These are phyloP conservation scores for Dalbergia oliveri DNA, from an alignment of 306 rosid genomes.

Conservation along the genomic window DNA sequence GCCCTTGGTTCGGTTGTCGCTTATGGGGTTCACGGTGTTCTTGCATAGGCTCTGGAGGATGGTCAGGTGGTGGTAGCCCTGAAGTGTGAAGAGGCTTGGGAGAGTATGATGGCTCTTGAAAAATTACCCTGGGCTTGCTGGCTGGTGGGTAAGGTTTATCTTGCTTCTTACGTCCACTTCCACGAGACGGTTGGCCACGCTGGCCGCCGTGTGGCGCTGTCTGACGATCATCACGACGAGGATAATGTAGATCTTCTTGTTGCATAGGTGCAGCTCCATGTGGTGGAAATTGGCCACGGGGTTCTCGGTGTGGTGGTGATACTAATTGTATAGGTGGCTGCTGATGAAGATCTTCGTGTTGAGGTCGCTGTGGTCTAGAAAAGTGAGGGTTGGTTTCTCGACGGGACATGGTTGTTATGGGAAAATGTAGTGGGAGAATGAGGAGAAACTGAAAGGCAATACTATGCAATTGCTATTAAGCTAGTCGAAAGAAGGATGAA, in stretches of 20 bases:
- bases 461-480: constrained; percentile 47
- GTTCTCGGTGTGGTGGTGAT: constrained; percentile 32
- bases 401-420: constrained; percentile 54
- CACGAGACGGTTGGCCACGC: constrained; percentile 15
- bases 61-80: constrained; percentile 1
- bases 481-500: constrained; percentile 44
- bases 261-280: constrained; percentile 20
- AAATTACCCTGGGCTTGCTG: constrained; percentile 37
- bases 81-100: not conserved
- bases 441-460: constrained; percentile 22
- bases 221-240: not conserved
- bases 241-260: not conserved
- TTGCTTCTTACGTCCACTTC: constrained; percentile 16
- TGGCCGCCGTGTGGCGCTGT: constrained; percentile 14
- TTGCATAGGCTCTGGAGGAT: not conserved
- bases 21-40: constrained; percentile 20
- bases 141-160: not conserved
- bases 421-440: constrained; percentile 35
- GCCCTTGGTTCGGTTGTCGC: not conserved
- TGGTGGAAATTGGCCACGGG: constrained; percentile 35
- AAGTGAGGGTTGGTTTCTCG: constrained; percentile 85
- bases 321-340: constrained; percentile 32
- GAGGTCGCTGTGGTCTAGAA: constrained; percentile 46
- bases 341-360: too few relatives aligned
- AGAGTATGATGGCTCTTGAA: constrained; percentile 37